These are phyloP conservation scores for Fraxinus platypoda DNA, from an alignment of 305 asterid species.

Conservation along the genomic window DNA sequence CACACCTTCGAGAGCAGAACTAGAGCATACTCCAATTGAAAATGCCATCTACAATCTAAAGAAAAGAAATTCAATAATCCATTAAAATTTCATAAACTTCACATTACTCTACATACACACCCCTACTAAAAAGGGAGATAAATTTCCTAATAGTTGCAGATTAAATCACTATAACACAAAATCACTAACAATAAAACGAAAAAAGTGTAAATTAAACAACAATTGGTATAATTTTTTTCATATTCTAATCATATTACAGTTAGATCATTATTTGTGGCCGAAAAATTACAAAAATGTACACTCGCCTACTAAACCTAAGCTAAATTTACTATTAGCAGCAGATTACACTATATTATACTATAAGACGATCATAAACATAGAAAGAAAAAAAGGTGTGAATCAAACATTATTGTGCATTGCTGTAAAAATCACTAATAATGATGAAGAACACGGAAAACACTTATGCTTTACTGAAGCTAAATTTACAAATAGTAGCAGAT, in stretches of 20 bases:
- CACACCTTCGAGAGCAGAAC: conserved; percentile 47
- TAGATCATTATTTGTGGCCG: neutral
- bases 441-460: neutral
- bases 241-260: neutral
- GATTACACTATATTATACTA: neutral
- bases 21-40: conserved; percentile 47
- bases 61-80: neutral
- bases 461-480: neutral
- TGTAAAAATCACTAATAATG: neutral
- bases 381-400: neutral
- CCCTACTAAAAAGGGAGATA: neutral
- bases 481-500: neutral
- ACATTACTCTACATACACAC: neutral
- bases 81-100: conserved; percentile 29
- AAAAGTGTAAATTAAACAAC: conserved; percentile 5
- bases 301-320: neutral
- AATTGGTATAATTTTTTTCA: neutral
- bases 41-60: conserved; percentile 47
- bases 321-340: neutral
- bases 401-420: neutral
- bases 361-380: neutral
- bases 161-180: neutral
- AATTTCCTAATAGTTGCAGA: neutral
- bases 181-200: neutral
- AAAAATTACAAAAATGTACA: neutral